Evolutionary conservation across 164 flowering plant genomes (phyloP).

Genomic region (Liriodendron chinense): DNA sequence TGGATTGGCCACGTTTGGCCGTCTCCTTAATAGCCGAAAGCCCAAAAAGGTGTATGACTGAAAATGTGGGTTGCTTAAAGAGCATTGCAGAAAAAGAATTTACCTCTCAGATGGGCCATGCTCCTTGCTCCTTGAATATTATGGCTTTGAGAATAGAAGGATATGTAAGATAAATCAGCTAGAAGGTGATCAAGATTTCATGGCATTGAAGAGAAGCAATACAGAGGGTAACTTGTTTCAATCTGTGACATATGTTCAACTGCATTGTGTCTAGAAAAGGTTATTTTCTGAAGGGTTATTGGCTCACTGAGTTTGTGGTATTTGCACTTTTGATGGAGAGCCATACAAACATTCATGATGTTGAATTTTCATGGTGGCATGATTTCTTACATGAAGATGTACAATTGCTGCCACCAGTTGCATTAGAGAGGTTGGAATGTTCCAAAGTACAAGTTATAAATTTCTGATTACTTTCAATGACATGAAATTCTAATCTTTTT

Average conservation of each 20-base stretch:
- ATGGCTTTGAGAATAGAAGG: no score
- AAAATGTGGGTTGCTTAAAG: slow-evolving; percentile 1
- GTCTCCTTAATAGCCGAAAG: slow-evolving; percentile 37
- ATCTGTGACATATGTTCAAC: not conserved
- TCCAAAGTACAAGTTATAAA: no score
- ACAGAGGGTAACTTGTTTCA: not conserved
- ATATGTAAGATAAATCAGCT: no score
- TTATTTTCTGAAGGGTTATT: not conserved
- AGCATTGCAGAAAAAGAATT: no score
- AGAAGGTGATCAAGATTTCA: not conserved
- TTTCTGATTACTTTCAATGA: no score
- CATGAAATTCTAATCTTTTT: no score
- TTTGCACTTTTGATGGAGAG: not conserved
- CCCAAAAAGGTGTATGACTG: slow-evolving; percentile 35
- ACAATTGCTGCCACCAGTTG: no score
- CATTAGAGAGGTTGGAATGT: no score
- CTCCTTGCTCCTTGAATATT: no score
- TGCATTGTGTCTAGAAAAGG: not conserved
- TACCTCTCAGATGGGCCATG: no score
- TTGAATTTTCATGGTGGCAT: not conserved
- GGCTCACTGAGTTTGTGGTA: not conserved
- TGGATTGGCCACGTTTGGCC: slow-evolving; percentile 67
- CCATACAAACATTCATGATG: not conserved
- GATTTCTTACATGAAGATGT: no score
- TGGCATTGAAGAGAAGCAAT: not conserved